Evolutionary conservation across 305 asterid species (phyloP), one percentile per base, ranked within the genome.

Genomic region (Nicotiana rustica): DNA sequence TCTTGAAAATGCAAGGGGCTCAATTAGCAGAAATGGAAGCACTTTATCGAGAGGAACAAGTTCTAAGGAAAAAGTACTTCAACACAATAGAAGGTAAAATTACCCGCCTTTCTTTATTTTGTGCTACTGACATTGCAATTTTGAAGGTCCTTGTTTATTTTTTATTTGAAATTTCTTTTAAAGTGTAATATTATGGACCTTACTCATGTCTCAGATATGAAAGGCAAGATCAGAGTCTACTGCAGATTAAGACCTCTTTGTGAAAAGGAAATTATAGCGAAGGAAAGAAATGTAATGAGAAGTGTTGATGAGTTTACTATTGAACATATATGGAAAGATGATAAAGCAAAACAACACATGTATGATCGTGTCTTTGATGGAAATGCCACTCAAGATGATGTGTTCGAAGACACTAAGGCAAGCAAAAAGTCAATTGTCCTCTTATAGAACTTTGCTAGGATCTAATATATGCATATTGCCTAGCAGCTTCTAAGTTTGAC

Each of bases 401-500:
- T 96, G 66, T 96, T 96, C 83, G 98, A 95, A 89, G 98, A 96
- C 88, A 96, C 98, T 4, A 96, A 92, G 99, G 99, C 88, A 92
- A 87, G 91, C 86, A 82, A 64, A 61, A 79, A 79, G 44, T 41
- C 77, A 57, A n/a, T 79, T 73, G 56, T 33, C 75, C 78, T 61
- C 17, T 13, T 64, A 7, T 75, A 47, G 66, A 21, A 59, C 18
- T 71, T 65, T 65, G 82, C 38, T 69, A 66, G 64, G 55, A 55
- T 52, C 25, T 83, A 82, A 76, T 76, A 13, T 76, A 55, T 35
- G 29, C 52, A 35, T 76, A 55, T 76, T 55, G 25, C 41, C 47
- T 76, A 29, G 29, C 80, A 52, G n/a, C 49, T 76, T 14, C 80
- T 31, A 29, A 76, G 65, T 76, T 65, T 77, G 59, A 61, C 33